Evolutionary conservation across 805 yeast species (phyloP).

Genomic region (Pichia gijzeniarum): DNA sequence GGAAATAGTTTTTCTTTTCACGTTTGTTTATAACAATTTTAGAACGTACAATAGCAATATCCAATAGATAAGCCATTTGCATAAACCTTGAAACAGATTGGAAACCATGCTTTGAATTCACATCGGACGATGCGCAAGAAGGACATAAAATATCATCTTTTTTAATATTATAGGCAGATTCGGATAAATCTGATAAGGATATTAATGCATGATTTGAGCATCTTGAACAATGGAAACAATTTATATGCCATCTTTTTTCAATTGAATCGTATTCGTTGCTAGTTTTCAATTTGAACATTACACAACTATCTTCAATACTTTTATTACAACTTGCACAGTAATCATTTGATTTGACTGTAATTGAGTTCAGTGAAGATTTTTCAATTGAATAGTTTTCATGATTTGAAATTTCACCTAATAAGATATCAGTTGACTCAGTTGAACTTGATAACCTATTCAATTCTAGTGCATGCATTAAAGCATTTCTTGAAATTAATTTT

Average conservation of each 20-base stretch:
- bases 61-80: slow-evolving; percentile 70
- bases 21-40: slow-evolving; percentile 47
- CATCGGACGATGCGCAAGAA: slow-evolving; percentile 50
- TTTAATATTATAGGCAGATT: slow-evolving; percentile 39
- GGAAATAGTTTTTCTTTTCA: slow-evolving; percentile 4
- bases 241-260: slow-evolving; percentile 73
- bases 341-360: slow-evolving; percentile 64
- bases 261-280: neutral
- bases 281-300: slow-evolving; percentile 36
- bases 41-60: slow-evolving; percentile 77
- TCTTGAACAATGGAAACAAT: slow-evolving; percentile 61
- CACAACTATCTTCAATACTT: slow-evolving; percentile 82
- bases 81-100: slow-evolving; percentile 56
- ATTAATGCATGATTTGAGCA: slow-evolving; percentile 34
- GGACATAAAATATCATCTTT: slow-evolving; percentile 46
- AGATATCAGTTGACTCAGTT: slow-evolving; percentile 55
- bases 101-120: slow-evolving; percentile 49
- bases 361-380: slow-evolving; percentile 25
- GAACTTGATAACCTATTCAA: slow-evolving; percentile 52
- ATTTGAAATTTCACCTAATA: slow-evolving; percentile 46
- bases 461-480: slow-evolving; percentile 70
- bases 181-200: slow-evolving; percentile 24
- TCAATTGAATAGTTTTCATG: slow-evolving; percentile 36
- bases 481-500: slow-evolving; percentile 75
- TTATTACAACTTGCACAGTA: slow-evolving; percentile 64